Conservation (phyloP, 2,329 filamentous ascomycete species). For the Fusarium poae region DNA sequence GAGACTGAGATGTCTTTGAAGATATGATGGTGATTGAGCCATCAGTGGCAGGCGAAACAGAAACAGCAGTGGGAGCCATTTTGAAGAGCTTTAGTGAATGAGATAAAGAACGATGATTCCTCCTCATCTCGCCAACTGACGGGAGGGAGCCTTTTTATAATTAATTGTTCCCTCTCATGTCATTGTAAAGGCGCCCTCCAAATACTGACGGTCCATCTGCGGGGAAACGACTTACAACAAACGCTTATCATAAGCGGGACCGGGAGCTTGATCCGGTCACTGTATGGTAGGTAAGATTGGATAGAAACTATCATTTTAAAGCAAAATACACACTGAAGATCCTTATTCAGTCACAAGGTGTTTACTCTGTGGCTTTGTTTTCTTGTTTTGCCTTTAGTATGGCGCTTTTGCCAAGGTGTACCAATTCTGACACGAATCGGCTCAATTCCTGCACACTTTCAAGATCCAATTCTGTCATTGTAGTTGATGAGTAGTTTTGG, state of each 20-base stretch:
- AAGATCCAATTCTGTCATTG: not conserved
- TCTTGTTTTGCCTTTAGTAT: not conserved
- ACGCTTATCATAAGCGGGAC: slow-evolving; percentile 29
- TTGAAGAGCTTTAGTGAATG: not conserved
- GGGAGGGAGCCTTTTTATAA: not conserved
- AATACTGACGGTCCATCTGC: slow-evolving; percentile 13
- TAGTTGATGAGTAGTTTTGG: rapidly evolving
- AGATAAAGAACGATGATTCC: not conserved
- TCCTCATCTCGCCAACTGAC: rapidly evolving
- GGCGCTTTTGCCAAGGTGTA: not conserved
- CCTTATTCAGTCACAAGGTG: not conserved
- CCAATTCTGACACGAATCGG: not conserved
- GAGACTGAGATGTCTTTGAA: slow-evolving; percentile 34
- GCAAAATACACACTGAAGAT: not conserved
- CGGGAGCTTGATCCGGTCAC: not conserved
- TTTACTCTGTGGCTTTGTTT: too few relatives aligned
- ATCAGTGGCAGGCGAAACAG: not conserved
- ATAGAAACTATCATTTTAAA: not conserved
- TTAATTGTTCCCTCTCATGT: not conserved
- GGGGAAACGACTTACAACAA: slow-evolving; percentile 7
- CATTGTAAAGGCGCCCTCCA: slow-evolving; percentile 32
- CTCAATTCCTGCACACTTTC: not conserved
- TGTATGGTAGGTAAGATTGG: not conserved
- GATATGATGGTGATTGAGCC: slow-evolving; percentile 3
- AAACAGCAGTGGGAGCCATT: not conserved